Base-by-base conservation (phyloP, 192 early-diverging fungal species). In the Cladochytrium replicatum region DNA sequence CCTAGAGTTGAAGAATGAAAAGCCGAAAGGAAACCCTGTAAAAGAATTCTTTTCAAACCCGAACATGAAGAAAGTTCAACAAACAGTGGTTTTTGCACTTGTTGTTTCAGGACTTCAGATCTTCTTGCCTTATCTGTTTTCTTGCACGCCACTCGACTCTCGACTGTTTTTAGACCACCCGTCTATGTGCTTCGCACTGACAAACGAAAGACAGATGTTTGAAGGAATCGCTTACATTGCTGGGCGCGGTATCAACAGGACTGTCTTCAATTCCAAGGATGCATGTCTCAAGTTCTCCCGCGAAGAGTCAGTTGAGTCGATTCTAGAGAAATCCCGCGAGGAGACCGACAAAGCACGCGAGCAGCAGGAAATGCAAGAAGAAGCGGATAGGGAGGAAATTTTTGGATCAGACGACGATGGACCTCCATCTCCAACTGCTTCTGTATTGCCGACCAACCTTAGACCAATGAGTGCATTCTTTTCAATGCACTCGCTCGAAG, bases 61-160 rank as follows among this genome's bases (percentile, higher is more conserved):
- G 17, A 37, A 37, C 43, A 26, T 11, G 43, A 26, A 17, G 32
- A 44, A 37, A 44, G 32, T 44, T 27, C n/a, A 37, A 13, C 13
- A 27, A 11, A 44, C 43, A 13, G 13, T 44, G 13, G 17, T 44
- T 26, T 44, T 44, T 27, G 43, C 43, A 37, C 11, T 44, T 13
- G 11, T 44, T 11, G 43, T 44, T 27, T 44, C 43, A 26, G 13
- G 11, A 37, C 11, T 37, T 37, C 13, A 37, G 17, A 37, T 44
- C 22, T 44, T 44, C 22, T 17, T 44, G 11, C 43, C 43, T 13
- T 37, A 27, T 44, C 22, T 44, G 13, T 44, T 44, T 37, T 26
- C 43, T 44, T 44, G 43, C 22, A 44, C 11, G 17, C 13, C 13
- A 11, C 22, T 44, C 11, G 43, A 44, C 32, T 26, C n/a, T 44